Conservation (phyloP, 495 filamentous ascomycete species). For the Hypoxylon lienhwacheense region DNA sequence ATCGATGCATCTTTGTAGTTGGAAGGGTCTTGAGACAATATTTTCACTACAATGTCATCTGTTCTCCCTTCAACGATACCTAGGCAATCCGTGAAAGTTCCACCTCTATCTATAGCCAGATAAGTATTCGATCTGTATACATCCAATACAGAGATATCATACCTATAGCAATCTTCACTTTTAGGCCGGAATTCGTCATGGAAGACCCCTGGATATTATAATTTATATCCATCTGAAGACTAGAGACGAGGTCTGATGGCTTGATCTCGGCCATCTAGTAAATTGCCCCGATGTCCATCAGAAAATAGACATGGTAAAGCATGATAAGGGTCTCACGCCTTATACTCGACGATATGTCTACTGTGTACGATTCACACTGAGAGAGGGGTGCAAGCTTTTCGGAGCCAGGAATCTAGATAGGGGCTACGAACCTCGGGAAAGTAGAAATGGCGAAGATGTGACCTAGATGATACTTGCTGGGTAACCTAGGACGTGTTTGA, state of each 20-base stretch:
- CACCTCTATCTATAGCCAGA: slow-evolving; percentile 51
- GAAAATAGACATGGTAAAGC: no score
- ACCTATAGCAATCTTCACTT: slow-evolving; percentile 10
- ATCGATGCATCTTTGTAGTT: slow-evolving; percentile 57
- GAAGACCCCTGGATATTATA: background rate
- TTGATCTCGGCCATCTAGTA: no score
- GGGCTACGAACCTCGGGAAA: background rate
- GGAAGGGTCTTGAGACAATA: slow-evolving; percentile 52
- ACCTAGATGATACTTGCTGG: background rate
- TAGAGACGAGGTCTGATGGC: background rate
- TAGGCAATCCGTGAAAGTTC: slow-evolving; percentile 69
- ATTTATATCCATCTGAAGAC: background rate
- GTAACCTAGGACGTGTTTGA: background rate
- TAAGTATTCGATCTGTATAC: background rate
- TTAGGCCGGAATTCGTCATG: background rate
- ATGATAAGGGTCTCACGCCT: no score
- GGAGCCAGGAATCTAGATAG: background rate
- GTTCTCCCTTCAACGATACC: slow-evolving; percentile 52
- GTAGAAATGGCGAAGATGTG: background rate
- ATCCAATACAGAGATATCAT: background rate
- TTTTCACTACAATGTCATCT: slow-evolving; percentile 54
- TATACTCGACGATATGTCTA: no score
- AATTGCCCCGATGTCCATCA: no score
- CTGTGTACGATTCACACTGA: background rate
- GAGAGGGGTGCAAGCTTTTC: background rate